Evolutionary conservation across 1,139 yeast genomes (phyloP).

Genomic region (Pneumocystis sp.): DNA sequence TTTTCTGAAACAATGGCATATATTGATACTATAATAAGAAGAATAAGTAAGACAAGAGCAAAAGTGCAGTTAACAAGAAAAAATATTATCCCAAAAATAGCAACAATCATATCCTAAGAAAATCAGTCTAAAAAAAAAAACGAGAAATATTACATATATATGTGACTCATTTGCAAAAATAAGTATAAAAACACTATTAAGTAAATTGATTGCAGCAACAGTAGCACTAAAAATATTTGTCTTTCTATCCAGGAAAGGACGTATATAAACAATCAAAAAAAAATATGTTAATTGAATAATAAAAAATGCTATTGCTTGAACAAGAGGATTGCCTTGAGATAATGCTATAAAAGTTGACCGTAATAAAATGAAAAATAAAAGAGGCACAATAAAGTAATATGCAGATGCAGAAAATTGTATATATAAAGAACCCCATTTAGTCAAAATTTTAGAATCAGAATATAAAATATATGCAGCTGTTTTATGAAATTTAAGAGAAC

Average conservation of each 20-base stretch:
- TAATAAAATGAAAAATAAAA: slow-evolving; percentile 49
- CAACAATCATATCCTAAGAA: slow-evolving; percentile 74
- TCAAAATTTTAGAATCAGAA: slow-evolving; percentile 68
- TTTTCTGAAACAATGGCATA: slow-evolving; percentile 74
- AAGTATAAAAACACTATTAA: slow-evolving; percentile 73
- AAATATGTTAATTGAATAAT: slow-evolving; percentile 59
- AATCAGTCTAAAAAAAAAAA: slow-evolving; percentile 29
- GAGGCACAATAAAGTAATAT: slow-evolving; percentile 63
- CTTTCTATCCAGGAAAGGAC: slow-evolving; percentile 90
- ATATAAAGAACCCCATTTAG: slow-evolving; percentile 83
- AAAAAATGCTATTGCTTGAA: slow-evolving; percentile 64
- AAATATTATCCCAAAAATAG: slow-evolving; percentile 86
- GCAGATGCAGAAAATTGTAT: slow-evolving; percentile 81
- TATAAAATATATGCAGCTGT: slow-evolving; percentile 85
- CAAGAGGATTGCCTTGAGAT: slow-evolving; percentile 63
- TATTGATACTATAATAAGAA: slow-evolving; percentile 67
- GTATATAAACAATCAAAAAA: slow-evolving; percentile 45
- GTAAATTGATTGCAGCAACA: slow-evolving; percentile 60
- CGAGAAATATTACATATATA: not conserved
- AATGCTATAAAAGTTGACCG: slow-evolving; percentile 79
- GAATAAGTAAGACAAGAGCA: slow-evolving; percentile 64
- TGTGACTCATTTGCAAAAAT: slow-evolving; percentile 58
- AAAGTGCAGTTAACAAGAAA: slow-evolving; percentile 80
- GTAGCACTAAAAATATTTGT: slow-evolving; percentile 84
- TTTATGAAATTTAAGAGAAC: slow-evolving; percentile 56